These are phyloP conservation scores for Ogataea hybrid DNA, from an alignment of 1,139 yeast genomes.

Conservation along the genomic window DNA sequence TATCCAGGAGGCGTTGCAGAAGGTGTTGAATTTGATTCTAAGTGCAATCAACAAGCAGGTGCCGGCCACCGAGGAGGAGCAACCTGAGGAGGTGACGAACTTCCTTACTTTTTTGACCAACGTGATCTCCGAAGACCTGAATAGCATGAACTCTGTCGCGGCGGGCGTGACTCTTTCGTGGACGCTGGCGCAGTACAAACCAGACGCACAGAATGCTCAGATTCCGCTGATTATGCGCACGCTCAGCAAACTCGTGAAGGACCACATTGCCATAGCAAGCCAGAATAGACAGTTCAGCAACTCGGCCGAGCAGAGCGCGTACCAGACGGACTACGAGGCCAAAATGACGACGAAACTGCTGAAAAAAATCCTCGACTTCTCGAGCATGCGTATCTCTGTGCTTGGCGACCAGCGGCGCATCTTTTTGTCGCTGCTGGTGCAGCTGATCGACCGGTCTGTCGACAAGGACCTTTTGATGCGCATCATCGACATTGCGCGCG, in stretches of 20 bases:
- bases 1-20: conserved; percentile 76
- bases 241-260: conserved; percentile 84
- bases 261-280: conserved; percentile 72
- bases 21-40: conserved; percentile 66
- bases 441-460: conserved; percentile 83
- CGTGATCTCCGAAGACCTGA: conserved; percentile 80
- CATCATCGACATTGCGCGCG: conserved; percentile 74
- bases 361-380: conserved; percentile 72
- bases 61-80: conserved; percentile 52
- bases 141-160: conserved; percentile 78
- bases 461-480: conserved; percentile 74
- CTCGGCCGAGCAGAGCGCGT: conserved; percentile 17
- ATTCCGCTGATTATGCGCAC: conserved; percentile 80
- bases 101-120: conserved; percentile 62
- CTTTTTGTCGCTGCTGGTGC: conserved; percentile 82
- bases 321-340: conserved; percentile 59
- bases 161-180: conserved; percentile 89
- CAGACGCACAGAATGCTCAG: conserved; percentile 69
- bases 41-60: conserved; percentile 52
- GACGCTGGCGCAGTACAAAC: conserved; percentile 74
- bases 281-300: conserved; percentile 40
- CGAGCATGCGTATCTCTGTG: conserved; percentile 76
- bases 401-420: conserved; percentile 93
- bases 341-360: conserved; percentile 74
- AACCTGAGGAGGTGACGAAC: conserved; percentile 56